A percentile compares a stretch with the other conserved stretches of the same genome.
These are phyloP conservation scores for Diaporthe aspalathi DNA, from an alignment of 2,329 filamentous ascomycete genomes.

Conservation along the genomic window DNA sequence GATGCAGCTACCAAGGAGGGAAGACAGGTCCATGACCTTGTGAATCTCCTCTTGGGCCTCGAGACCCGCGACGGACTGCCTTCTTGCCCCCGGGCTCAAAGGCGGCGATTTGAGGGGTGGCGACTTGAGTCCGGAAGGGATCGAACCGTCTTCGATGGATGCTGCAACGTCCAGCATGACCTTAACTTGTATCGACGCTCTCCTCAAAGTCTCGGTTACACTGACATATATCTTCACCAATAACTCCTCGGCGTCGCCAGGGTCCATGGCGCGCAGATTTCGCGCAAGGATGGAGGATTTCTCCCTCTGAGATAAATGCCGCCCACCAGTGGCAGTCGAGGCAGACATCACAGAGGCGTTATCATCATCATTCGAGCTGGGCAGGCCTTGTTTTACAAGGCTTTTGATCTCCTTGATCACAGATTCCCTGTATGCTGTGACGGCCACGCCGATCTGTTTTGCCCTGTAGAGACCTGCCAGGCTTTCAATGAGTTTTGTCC, in stretches of 20 bases:
- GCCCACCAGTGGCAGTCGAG: constrained; percentile 78
- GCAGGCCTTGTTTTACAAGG: constrained; percentile 85
- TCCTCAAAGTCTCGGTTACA: constrained; percentile 85
- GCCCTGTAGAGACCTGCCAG: constrained; percentile 85
- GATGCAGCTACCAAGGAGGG: constrained; percentile 81
- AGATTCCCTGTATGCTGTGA: constrained; percentile 85
- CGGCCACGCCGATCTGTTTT: constrained; percentile 82
- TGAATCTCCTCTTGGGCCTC: constrained; percentile 80
- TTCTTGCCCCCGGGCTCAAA: constrained; percentile 60
- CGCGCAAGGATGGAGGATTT: constrained; percentile 89
- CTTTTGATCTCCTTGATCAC: constrained; percentile 87
- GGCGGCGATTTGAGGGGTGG: constrained; percentile 64
- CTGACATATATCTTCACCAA: constrained; percentile 86
- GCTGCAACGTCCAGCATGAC: constrained; percentile 95
- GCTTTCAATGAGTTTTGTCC: constrained; percentile 75
- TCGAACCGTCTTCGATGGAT: constrained; percentile 64
- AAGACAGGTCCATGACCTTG: constrained; percentile 80
- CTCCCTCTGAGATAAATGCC: constrained; percentile 81
- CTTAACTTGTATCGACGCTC: constrained; percentile 91
- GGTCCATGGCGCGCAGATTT: constrained; percentile 85
- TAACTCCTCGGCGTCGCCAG: constrained; percentile 86
- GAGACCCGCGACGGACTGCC: constrained; percentile 52
- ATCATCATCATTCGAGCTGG: constrained; percentile 94
- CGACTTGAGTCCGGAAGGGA: constrained; percentile 56
- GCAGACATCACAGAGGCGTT: constrained; percentile 88